Evolutionary conservation across 441 rosid species (phyloP).

Genomic region (Brassica hybrid): DNA sequence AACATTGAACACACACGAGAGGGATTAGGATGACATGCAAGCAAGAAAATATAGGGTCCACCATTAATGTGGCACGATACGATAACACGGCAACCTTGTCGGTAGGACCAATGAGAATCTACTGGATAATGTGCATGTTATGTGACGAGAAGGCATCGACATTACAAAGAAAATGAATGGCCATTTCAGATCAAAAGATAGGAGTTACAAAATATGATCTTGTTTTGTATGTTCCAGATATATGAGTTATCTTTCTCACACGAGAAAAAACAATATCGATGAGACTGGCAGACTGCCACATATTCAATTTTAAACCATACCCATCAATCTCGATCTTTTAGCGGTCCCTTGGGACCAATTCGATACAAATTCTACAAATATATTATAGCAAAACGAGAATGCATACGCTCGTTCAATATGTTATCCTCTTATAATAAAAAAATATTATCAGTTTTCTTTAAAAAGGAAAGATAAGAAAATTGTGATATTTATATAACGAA

Average conservation of each 20-base stretch:
- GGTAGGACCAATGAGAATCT: not conserved
- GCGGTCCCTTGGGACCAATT: conserved; percentile 1
- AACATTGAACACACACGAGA: not conserved
- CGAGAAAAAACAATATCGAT: not conserved
- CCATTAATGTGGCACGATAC: not conserved
- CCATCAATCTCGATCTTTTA: not conserved
- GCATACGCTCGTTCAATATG: not conserved
- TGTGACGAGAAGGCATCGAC: not conserved
- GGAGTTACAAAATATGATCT: not conserved
- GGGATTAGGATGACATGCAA: conserved; percentile 1
- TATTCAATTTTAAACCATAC: conserved; percentile 1
- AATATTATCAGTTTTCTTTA: not conserved
- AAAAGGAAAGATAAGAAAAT: not conserved
- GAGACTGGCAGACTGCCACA: conserved; percentile 12
- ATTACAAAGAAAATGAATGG: not conserved
- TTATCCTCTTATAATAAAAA: not conserved
- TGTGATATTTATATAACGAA: conserved; percentile 1
- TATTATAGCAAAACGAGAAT: not conserved
- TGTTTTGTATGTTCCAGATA: not conserved
- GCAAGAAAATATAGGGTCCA: not conserved
- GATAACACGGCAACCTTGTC: not conserved
- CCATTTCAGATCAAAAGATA: not conserved
- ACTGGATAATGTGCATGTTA: not conserved
- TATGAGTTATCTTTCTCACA: not conserved
- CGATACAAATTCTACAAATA: not conserved